A percentile compares a stretch with the other conserved stretches of the same genome.
Conservation (phyloP, 2,329 filamentous ascomycete genomes). For the Sclerotinia borealis region DNA sequence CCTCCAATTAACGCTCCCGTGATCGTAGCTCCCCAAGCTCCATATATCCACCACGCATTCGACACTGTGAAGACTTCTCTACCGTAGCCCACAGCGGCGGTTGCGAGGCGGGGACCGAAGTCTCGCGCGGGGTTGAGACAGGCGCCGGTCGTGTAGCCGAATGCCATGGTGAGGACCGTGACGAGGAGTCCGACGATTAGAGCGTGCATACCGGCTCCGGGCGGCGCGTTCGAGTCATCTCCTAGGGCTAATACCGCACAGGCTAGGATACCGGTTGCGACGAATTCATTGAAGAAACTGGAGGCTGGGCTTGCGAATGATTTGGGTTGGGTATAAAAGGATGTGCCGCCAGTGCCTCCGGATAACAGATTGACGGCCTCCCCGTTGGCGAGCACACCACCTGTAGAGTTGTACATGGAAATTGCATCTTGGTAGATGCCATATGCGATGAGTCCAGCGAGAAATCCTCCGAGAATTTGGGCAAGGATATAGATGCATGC, state of each 20-base stretch:
- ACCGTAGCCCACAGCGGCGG: slow-evolving; percentile 40
- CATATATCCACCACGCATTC: slow-evolving; percentile 39
- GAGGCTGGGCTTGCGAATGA: slow-evolving; percentile 29
- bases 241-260: slow-evolving; percentile 40
- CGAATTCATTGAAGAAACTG: slow-evolving; percentile 42
- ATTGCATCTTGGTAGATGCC: slow-evolving; percentile 24
- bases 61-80: slow-evolving; percentile 33
- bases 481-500: slow-evolving; percentile 44
- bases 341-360: slow-evolving; percentile 1
- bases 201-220: slow-evolving; percentile 45
- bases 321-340: slow-evolving; percentile 8
- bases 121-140: slow-evolving; percentile 45
- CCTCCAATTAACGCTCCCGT: slow-evolving; percentile 38
- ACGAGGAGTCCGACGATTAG: slow-evolving; percentile 43
- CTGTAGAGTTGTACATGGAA: slow-evolving; percentile 1
- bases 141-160: slow-evolving; percentile 42
- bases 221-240: slow-evolving; percentile 42
- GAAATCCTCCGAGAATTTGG: slow-evolving; percentile 47
- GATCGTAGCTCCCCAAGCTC: slow-evolving; percentile 36
- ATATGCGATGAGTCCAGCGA: slow-evolving; percentile 42
- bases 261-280: slow-evolving; percentile 38
- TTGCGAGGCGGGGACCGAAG: slow-evolving; percentile 42
- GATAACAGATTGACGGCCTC: not conserved
- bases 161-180: slow-evolving; percentile 34
- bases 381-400: not conserved